Conservation (phyloP, 176 grass and related monocot genomes). For the Carex pumila region DNA sequence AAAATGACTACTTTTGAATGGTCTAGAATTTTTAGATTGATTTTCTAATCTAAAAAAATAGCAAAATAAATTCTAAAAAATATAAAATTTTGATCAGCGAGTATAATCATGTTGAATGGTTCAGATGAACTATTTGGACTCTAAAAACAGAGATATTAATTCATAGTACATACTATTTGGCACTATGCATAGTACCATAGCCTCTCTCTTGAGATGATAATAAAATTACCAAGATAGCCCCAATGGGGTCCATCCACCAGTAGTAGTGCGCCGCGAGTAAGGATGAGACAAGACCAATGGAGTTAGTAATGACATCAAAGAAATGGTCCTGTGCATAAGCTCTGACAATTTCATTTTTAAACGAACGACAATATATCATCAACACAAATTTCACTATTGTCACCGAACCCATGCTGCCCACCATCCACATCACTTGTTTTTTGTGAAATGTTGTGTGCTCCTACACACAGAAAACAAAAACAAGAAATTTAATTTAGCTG, state of each 20-base stretch:
- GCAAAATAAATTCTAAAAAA: too few species aligned
- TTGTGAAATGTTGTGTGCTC: conserved; percentile 41
- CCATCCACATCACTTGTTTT: conserved; percentile 71
- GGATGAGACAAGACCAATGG: conserved; percentile 53
- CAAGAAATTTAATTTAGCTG: background rate
- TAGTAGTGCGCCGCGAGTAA: conserved; percentile 53
- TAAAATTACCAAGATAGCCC: conserved; percentile 78
- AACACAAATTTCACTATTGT: conserved; percentile 78
- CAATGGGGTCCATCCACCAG: conserved; percentile 93
- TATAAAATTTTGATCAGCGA: too few species aligned
- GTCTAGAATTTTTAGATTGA: too few species aligned
- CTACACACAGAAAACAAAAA: conserved; percentile 20
- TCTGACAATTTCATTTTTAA: conserved; percentile 82
- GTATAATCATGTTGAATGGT: too few species aligned
- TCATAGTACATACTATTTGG: too few species aligned
- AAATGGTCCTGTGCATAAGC: conserved; percentile 93
- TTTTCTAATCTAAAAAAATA: too few species aligned
- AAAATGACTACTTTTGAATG: too few species aligned
- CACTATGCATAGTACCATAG: too few species aligned
- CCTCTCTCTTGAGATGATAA: background rate
- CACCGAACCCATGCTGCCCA: conserved; percentile 70
- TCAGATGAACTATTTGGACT: too few species aligned
- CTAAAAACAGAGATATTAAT: too few species aligned
- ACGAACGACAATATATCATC: conserved; percentile 81
- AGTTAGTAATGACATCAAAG: conserved; percentile 97